phyloP scores from a whole-genome alignment of 768 basidiomycete species.

The Macrolepiota albuminosa region DNA sequence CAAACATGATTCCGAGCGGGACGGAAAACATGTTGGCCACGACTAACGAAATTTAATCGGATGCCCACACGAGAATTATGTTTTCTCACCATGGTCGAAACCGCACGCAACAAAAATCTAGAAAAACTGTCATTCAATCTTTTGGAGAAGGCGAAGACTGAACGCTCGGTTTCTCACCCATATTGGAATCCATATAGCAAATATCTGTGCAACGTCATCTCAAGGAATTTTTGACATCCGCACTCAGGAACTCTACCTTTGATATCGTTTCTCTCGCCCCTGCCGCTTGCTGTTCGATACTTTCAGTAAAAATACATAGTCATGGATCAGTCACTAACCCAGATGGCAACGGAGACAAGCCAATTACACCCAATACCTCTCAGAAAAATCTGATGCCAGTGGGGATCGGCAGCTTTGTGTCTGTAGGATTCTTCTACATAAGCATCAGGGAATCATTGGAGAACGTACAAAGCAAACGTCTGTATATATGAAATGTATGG shows the following conservation, averaged over 20 bases:
- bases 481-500: conserved; percentile 55
- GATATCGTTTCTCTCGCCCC: conserved; percentile 65
- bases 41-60: conserved; percentile 5
- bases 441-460: background rate
- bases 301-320: background rate
- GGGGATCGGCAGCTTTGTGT: conserved; percentile 56
- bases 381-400: conserved; percentile 71
- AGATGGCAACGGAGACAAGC: conserved; percentile 69
- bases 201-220: conserved; percentile 32
- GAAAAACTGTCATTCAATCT: background rate
- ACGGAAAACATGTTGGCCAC: conserved; percentile 73
- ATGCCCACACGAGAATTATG: too few relatives aligned
- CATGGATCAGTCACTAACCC: conserved; percentile 41
- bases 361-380: conserved; percentile 76
- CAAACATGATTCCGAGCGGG: conserved; percentile 67
- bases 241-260: conserved; percentile 37
- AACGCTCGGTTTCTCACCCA: conserved; percentile 40
- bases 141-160: background rate
- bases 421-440: conserved; percentile 25
- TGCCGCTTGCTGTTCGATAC: conserved; percentile 52
- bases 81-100: conserved; percentile 55
- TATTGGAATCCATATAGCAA: conserved; percentile 69
- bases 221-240: background rate
- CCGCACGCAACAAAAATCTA: conserved; percentile 69
- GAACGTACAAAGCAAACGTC: conserved; percentile 52